Conservation (phyloP, 2,329 filamentous ascomycete species). For the Aspergillus amoenus region DNA sequence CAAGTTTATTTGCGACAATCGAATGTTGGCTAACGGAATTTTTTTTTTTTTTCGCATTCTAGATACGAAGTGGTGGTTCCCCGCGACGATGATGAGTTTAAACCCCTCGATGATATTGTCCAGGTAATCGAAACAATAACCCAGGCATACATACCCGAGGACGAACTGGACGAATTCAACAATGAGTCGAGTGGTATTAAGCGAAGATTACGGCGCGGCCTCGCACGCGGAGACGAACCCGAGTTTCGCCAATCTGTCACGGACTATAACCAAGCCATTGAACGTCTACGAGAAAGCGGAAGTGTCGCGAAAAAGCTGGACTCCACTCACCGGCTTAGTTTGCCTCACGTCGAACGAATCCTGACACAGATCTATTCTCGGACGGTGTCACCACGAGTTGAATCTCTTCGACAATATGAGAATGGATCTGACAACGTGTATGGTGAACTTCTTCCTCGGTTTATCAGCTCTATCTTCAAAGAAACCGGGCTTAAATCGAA, state of each 20-base stretch:
- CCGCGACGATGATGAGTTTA: conserved; percentile 74
- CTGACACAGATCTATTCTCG: conserved; percentile 86
- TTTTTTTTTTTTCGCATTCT: neutral
- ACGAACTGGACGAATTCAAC: conserved; percentile 66
- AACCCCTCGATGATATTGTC: conserved; percentile 65
- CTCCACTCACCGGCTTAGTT: conserved; percentile 65
- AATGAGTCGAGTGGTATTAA: conserved; percentile 72
- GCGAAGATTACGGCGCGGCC: conserved; percentile 73
- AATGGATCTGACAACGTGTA: conserved; percentile 93
- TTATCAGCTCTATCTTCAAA: conserved; percentile 78
- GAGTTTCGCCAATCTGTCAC: conserved; percentile 72
- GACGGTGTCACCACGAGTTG: conserved; percentile 85
- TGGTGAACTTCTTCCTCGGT: conserved; percentile 83
- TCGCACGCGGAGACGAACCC: conserved; percentile 64
- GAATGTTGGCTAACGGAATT: conserved; percentile 24
- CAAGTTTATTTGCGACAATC: too few relatives aligned
- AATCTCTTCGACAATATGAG: conserved; percentile 79
- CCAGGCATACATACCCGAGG: conserved; percentile 73
- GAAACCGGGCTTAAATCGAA: conserved; percentile 75
- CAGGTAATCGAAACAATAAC: conserved; percentile 68
- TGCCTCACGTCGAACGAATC: conserved; percentile 75
- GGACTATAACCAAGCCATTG: conserved; percentile 74
- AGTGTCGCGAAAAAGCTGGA: conserved; percentile 72
- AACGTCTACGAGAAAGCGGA: conserved; percentile 65
- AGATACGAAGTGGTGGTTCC: conserved; percentile 75